Evolutionary conservation across 2,329 filamentous ascomycete genomes (phyloP), one percentile per base, ranked within the genome.

Genomic region (Fusarium sp.): DNA sequence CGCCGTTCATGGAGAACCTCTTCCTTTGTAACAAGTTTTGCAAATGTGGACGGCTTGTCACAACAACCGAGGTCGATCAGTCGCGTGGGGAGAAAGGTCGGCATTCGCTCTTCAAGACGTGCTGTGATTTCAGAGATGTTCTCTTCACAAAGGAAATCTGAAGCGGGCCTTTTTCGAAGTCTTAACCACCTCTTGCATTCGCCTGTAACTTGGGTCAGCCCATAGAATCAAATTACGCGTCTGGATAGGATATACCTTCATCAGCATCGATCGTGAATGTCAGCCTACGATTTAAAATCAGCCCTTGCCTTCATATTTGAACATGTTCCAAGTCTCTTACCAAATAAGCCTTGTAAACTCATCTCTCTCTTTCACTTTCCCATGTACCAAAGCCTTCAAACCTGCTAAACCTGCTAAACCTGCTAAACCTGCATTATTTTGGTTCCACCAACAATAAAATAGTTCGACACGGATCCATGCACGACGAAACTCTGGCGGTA

Each of bases 391-490:
- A 18, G 31, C 31, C 16, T 34, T 34, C n/a, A n/a, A n/a, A n/a
- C n/a, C n/a, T n/a, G n/a, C n/a, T n/a, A n/a, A n/a, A n/a, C n/a
- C n/a, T n/a, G n/a, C n/a, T 4, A 34, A 18, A 1, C 14, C 14
- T 5, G 7, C 4, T 7, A 34, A 3, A 9, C 14, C 31, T 16
- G 14, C 8, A 8, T 16, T 3, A 0, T 3, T 7, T 16, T 1
- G 2, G 2, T 16, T 5, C 14, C 14, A 10, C 14, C 31, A 34
- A 2, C 14, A 13, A 30, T 46, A 30, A 46, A n/a, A 46, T 1
- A 26, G 18, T 30, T 46, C 4, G 0, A 46, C 4, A 19, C 4
- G 25, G 6, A 46, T 13, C 44, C 11, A 16, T 19, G 7, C 18
- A 14, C 3, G 2, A 1, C 3, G 4, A 30, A 46, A 46, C 14